Base-by-base conservation (phyloP, 2,329 filamentous ascomycete genomes). In the Exophiala calicioides region DNA sequence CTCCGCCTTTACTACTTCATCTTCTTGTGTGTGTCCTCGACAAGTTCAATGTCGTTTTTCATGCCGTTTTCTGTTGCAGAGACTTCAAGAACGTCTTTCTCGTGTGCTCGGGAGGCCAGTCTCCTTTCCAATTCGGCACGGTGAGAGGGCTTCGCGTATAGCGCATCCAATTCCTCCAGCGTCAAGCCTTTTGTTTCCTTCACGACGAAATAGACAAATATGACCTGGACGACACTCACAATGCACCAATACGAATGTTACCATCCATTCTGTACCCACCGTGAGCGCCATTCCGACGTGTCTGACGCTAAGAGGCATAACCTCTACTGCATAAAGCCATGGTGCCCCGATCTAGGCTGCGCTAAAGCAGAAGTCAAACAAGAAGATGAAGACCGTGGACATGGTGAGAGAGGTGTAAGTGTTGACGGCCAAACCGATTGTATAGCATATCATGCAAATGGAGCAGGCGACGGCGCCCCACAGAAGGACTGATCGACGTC, bases 311-410 rank as follows among this genome's bases (percentile, higher is more conserved):
- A 88, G 77, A 49, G 81, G 77, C 57, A 81, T 80, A 65, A 78
- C 66, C 62, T 68, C n/a, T 38, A 10, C 20, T 33, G 19, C 38
- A 23, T 4, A 26, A 7, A 36, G 9, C 20, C 23, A 65, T 19
- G 76, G 78, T 41, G 74, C 84, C 4, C 88, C 87, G 42, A 88
- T 88, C 88, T 88, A 94, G 56, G 88, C 94, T 48, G 79, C 83
- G 51, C 88, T 89, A 67, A 95, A 95, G 78, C 85, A 91, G 79
- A 88, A 89, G 76, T 95, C 90, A 78, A 90, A 91, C 74, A 95
- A 83, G 73, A 84, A 86, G 64, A 93, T 93, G 74, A 94, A 91
- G 52, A 87, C 81, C 56, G 94, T 89, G 77, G 90, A 84, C 40
- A 85, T 80, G 49, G 67, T 71, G 59, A 76, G 69, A 8, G 73